Percentiles rank a stretch among this genome's conserved stretches.
Conservation (phyloP, 352 stramenopile genomes). For the Pythium aquatile region DNA sequence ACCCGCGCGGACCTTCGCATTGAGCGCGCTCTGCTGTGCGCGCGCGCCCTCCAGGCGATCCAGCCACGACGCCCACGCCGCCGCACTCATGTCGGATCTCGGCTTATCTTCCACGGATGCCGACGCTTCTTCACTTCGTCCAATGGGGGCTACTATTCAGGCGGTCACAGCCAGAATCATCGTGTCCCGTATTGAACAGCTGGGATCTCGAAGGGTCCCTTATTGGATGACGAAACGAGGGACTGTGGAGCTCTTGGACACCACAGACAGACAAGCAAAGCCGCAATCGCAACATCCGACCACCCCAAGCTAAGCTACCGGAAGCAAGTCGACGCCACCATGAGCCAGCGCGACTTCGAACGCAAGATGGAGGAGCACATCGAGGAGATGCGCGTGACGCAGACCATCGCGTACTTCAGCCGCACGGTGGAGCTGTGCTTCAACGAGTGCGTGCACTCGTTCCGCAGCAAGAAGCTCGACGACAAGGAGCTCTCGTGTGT, state of each 20-base stretch:
- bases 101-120: slow-evolving; percentile 22
- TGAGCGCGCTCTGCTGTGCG: slow-evolving; percentile 59
- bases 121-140: slow-evolving; percentile 21
- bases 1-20: slow-evolving; percentile 61
- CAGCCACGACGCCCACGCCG: slow-evolving; percentile 76
- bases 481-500: slow-evolving; percentile 89
- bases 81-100: slow-evolving; percentile 52
- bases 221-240: slow-evolving; percentile 10
- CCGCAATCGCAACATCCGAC: not conserved
- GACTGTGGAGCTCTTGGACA: slow-evolving; percentile 28
- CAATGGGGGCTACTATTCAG: slow-evolving; percentile 19
- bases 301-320: slow-evolving; percentile 2
- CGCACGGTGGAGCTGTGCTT: slow-evolving; percentile 89
- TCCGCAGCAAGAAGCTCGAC: slow-evolving; percentile 90
- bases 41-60: slow-evolving; percentile 79
- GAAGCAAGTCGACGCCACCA: slow-evolving; percentile 23
- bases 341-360: slow-evolving; percentile 84
- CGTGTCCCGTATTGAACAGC: not conserved
- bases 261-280: not conserved
- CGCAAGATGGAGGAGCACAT: slow-evolving; percentile 91
- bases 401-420: slow-evolving; percentile 89
- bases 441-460: slow-evolving; percentile 87
- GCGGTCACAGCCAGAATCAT: not conserved
- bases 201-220: not conserved
- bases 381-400: slow-evolving; percentile 89